These are phyloP conservation scores for Hyphodiscus hymeniophilus DNA, from an alignment of 495 filamentous ascomycete species.

Conservation along the genomic window DNA sequence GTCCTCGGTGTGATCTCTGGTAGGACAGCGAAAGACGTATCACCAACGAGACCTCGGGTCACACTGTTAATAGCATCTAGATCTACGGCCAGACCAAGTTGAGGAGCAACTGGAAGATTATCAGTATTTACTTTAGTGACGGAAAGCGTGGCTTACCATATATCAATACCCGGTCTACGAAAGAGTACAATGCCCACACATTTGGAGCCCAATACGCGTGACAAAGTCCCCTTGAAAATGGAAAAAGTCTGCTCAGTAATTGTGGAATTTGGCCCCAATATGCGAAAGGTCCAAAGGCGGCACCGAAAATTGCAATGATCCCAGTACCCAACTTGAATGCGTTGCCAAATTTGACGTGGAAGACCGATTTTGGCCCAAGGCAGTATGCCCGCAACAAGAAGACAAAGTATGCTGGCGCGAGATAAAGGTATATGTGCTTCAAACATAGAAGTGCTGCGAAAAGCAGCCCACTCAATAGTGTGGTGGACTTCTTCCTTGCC, in stretches of 20 bases:
- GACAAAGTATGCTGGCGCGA: constrained; percentile 94
- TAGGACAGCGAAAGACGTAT: constrained; percentile 88
- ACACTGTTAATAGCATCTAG: constrained; percentile 72
- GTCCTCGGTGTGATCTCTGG: constrained; percentile 72
- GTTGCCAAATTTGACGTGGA: constrained; percentile 70
- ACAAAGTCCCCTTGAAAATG: constrained; percentile 86
- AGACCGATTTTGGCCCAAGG: constrained; percentile 66
- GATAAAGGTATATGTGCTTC: constrained; percentile 97
- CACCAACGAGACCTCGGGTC: constrained; percentile 88
- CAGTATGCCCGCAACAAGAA: constrained; percentile 84
- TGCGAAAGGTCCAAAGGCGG: constrained; percentile 87
- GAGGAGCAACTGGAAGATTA: constrained; percentile 57
- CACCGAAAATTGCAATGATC: constrained; percentile 61
- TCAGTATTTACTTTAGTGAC: constrained; percentile 1
- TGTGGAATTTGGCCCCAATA: constrained; percentile 84
- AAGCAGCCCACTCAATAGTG: constrained; percentile 68
- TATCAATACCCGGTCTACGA: constrained; percentile 76
- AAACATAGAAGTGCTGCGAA: constrained; percentile 85
- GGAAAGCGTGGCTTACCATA: constrained; percentile 44
- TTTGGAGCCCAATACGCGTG: constrained; percentile 99
- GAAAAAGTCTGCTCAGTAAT: constrained; percentile 76
- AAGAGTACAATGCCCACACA: constrained; percentile 95
- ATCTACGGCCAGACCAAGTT: constrained; percentile 64
- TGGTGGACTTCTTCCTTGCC: constrained; percentile 65
- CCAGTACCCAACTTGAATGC: constrained; percentile 70